These are phyloP conservation scores for Pythium aphanidermatum DNA, from an alignment of 352 stramenopile species.

Conservation along the genomic window DNA sequence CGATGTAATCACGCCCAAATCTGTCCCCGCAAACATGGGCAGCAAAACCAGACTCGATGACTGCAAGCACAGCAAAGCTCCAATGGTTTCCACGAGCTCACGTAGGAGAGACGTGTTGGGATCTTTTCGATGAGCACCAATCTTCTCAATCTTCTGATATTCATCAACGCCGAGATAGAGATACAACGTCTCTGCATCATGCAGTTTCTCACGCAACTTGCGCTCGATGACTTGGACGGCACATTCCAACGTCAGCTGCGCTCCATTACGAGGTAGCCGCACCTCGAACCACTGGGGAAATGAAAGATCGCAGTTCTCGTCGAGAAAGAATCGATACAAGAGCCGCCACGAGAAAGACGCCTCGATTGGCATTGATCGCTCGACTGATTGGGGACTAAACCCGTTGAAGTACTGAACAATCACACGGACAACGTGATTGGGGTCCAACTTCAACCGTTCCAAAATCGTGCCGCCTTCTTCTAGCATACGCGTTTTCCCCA, in stretches of 20 bases:
- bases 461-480: conserved; percentile 27
- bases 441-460: conserved; percentile 16
- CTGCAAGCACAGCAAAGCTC: conserved; percentile 8
- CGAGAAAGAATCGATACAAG: conserved; percentile 26
- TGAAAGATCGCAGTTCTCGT: conserved; percentile 18
- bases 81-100: conserved; percentile 16
- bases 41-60: conserved; percentile 19
- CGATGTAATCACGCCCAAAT: conserved; percentile 15
- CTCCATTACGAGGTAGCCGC: conserved; percentile 10
- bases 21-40: conserved; percentile 24
- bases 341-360: conserved; percentile 29
- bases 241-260: conserved; percentile 11
- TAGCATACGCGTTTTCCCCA: conserved; percentile 30
- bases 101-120: conserved; percentile 11
- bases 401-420: conserved; percentile 23
- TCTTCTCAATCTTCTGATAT: conserved; percentile 23
- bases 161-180: conserved; percentile 31
- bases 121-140: conserved; percentile 14
- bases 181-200: conserved; percentile 15
- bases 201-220: conserved; percentile 8
- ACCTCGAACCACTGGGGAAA: conserved; percentile 19
- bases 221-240: conserved; percentile 10
- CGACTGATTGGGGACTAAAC: conserved; percentile 12
- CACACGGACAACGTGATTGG: conserved; percentile 15
- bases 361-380: conserved; percentile 27